phyloP scores from a whole-genome alignment of 305 asterid genomes.

The Striga hermonthica region DNA sequence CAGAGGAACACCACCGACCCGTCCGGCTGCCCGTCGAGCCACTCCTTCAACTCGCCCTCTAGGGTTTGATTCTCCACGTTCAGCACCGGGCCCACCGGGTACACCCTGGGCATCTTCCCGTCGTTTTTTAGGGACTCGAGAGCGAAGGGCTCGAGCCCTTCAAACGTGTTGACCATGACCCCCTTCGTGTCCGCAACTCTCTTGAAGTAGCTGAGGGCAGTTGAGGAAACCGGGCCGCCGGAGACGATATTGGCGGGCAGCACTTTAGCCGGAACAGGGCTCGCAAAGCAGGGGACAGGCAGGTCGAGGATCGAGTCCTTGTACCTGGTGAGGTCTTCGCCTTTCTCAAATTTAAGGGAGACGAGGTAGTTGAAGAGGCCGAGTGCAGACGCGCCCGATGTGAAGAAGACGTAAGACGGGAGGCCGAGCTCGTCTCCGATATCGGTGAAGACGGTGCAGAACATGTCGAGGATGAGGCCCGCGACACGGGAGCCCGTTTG shows the following conservation, averaged over 20 bases:
- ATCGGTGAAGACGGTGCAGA: conserved; percentile 38
- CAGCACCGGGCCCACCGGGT: conserved; percentile 36
- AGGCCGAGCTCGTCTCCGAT: conserved; percentile 42
- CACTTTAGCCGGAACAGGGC: conserved; percentile 39
- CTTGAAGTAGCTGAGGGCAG: conserved; percentile 3
- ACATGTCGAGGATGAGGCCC: conserved; percentile 46
- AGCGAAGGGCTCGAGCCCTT: conserved; percentile 38
- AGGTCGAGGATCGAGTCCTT: conserved; percentile 6
- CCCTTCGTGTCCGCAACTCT: conserved; percentile 33
- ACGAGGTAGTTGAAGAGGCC: neutral
- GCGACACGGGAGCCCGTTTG: neutral
- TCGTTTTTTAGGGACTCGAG: conserved; percentile 12
- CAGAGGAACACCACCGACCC: conserved; percentile 8
- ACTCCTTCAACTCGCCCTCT: neutral
- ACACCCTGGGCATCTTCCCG: conserved; percentile 33
- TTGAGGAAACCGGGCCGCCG: neutral
- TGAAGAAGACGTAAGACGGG: conserved; percentile 44
- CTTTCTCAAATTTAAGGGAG: conserved; percentile 10
- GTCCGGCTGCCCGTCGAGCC: conserved; percentile 8
- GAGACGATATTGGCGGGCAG: conserved; percentile 31
- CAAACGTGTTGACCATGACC: conserved; percentile 41
- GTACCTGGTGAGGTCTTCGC: conserved; percentile 23
- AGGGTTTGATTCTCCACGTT: neutral
- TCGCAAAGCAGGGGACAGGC: conserved; percentile 25
- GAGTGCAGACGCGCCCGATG: conserved; percentile 32